Conservation (phyloP, 106 monocot genomes). For the Apostasia shenzhenica region DNA sequence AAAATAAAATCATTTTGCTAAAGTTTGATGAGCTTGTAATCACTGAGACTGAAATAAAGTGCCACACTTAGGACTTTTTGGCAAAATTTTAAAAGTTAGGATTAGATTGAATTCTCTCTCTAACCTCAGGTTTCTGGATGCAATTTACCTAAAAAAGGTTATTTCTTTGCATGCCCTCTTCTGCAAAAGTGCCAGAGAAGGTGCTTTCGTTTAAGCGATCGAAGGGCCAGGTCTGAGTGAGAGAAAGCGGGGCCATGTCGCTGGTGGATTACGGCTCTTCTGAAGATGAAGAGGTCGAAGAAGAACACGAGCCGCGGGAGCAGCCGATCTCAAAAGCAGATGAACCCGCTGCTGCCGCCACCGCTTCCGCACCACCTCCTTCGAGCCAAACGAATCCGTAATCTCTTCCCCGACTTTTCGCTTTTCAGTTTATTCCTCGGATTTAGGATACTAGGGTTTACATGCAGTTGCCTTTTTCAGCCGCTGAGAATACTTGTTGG, state of each 20-base stretch:
- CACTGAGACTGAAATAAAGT: too few species aligned
- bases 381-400: background rate
- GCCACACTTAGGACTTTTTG: too few species aligned
- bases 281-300: background rate
- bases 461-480: background rate
- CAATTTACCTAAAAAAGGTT: too few species aligned
- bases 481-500: background rate
- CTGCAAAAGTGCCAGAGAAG: too few species aligned
- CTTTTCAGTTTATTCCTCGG: background rate
- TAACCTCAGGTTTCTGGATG: too few species aligned
- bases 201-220: too few species aligned
- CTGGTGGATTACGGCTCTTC: conserved; percentile 7
- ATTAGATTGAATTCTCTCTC: too few species aligned
- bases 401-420: background rate
- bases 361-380: background rate
- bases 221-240: background rate
- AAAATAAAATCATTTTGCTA: too few species aligned
- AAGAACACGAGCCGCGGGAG: background rate
- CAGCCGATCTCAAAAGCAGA: background rate
- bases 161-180: too few species aligned
- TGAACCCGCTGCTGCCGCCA: background rate
- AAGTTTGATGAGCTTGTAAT: too few species aligned
- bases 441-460: conserved; percentile 1
- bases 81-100: too few species aligned
- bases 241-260: background rate